Conservation (phyloP, 2,329 filamentous ascomycete genomes). For the Alternaria dauci region DNA sequence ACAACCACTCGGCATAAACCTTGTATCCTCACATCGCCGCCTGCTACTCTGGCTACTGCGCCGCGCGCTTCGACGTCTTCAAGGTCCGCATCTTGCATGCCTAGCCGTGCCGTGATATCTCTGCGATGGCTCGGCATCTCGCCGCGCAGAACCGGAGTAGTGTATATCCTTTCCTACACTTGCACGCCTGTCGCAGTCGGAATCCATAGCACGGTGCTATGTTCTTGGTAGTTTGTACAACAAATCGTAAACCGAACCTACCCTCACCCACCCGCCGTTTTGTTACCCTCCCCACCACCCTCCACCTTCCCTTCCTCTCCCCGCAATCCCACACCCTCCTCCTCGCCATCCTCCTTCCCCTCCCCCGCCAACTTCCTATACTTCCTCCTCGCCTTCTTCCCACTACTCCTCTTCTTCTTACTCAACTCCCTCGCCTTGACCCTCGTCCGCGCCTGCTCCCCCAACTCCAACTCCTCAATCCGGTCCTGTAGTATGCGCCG, state of each 20-base stretch:
- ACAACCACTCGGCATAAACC: fast-evolving
- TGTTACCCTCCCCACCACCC: not conserved
- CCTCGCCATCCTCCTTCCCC: conserved; percentile 50
- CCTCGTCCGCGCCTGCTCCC: conserved; percentile 71
- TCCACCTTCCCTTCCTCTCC: not conserved
- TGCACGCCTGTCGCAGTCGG: not conserved
- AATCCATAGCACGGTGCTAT: not conserved
- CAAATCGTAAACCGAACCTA: not conserved
- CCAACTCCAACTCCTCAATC: conserved; percentile 78
- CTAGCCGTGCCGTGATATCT: not conserved
- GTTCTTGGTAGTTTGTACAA: not conserved
- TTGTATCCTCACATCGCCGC: not conserved
- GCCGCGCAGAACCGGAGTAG: too few species aligned
- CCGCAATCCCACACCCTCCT: conserved; percentile 21
- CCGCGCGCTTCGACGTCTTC: not conserved
- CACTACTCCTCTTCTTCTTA: conserved; percentile 74
- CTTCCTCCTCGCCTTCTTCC: conserved; percentile 85
- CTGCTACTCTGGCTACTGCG: not conserved
- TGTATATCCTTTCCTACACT: not conserved
- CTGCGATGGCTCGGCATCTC: not conserved
- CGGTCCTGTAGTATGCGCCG: conserved; percentile 77
- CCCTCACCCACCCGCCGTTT: conserved; percentile 5
- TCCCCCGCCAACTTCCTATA: conserved; percentile 63
- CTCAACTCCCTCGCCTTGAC: conserved; percentile 70
- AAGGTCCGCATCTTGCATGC: not conserved